Evolutionary conservation across 1,284 basidiomycete genomes (phyloP).

Genomic region (Termitomyces sp.): DNA sequence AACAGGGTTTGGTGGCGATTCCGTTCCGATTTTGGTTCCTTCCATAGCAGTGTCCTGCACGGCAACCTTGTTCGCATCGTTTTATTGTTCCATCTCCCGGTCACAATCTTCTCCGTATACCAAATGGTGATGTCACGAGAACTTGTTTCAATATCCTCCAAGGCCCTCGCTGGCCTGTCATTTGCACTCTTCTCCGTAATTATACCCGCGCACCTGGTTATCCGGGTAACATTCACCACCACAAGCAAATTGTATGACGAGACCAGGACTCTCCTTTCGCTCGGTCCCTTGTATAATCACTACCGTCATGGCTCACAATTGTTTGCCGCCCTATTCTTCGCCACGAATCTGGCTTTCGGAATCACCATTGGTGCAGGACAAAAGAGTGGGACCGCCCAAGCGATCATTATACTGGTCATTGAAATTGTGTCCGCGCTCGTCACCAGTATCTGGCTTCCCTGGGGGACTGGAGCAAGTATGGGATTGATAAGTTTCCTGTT

Average conservation of each 20-base stretch:
- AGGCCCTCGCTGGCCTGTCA: conserved; percentile 69
- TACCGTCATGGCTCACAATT: conserved; percentile 90
- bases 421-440: conserved; percentile 80
- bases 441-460: conserved; percentile 91
- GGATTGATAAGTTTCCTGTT: conserved; percentile 89
- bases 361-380: conserved; percentile 88
- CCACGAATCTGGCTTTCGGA: conserved; percentile 77
- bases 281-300: conserved; percentile 95
- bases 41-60: conserved; percentile 73
- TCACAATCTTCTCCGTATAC: conserved; percentile 88
- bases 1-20: conserved; percentile 51
- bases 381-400: conserved; percentile 84
- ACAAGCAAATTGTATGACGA: conserved; percentile 94
- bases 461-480: conserved; percentile 96
- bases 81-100: conserved; percentile 88
- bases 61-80: conserved; percentile 91
- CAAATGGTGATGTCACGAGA: conserved; percentile 64
- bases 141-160: conserved; percentile 50
- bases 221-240: conserved; percentile 72
- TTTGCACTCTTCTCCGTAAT: conserved; percentile 78
- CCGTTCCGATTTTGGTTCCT: conserved; percentile 62
- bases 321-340: conserved; percentile 79
- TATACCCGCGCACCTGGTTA: conserved; percentile 70
- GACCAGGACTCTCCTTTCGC: conserved; percentile 82
- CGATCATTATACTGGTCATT: conserved; percentile 81